phyloP scores from a whole-genome alignment of 805 yeast genomes.

The Hyphopichia homilentoma region DNA sequence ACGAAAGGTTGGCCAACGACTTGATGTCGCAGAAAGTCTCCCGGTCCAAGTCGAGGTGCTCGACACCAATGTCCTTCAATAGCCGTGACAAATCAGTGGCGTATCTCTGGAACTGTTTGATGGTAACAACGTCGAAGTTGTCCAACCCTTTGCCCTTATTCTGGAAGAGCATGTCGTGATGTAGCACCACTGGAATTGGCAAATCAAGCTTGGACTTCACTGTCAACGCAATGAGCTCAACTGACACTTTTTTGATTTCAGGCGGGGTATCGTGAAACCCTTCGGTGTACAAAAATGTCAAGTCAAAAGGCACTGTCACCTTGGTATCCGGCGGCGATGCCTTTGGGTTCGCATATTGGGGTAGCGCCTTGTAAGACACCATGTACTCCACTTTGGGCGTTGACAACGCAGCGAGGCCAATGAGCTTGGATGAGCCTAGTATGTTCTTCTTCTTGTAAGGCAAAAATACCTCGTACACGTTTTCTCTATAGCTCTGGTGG shows the following conservation, averaged over 20 bases:
- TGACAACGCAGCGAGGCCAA: constrained; percentile 30
- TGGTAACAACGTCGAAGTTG: constrained; percentile 28
- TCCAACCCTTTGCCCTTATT: constrained; percentile 24
- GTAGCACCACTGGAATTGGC: constrained; percentile 34
- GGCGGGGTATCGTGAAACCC: constrained; percentile 13
- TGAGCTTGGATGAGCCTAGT: constrained; percentile 25
- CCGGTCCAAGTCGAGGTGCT: constrained; percentile 22
- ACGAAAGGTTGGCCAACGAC: constrained; percentile 26
- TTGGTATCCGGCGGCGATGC: constrained; percentile 9
- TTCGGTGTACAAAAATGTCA: constrained; percentile 22
- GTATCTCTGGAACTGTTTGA: constrained; percentile 28
- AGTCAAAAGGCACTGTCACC: constrained; percentile 27
- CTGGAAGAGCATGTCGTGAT: constrained; percentile 32
- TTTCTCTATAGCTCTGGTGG: constrained; percentile 5
- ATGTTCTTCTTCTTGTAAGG: constrained; percentile 27
- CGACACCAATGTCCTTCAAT: constrained; percentile 18
- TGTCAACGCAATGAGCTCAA: constrained; percentile 28
- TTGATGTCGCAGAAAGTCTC: constrained; percentile 25
- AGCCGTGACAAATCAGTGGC: constrained; percentile 24
- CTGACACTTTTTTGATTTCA: constrained; percentile 23
- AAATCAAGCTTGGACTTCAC: constrained; percentile 25
- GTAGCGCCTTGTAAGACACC: constrained; percentile 20
- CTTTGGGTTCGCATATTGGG: constrained; percentile 10
- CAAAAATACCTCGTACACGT: constrained; percentile 24
- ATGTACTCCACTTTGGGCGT: constrained; percentile 28